Evolutionary conservation across 73 alveolate species (phyloP), one percentile per base, ranked within the genome.

Genomic region (Paramecium sonneborni): DNA sequence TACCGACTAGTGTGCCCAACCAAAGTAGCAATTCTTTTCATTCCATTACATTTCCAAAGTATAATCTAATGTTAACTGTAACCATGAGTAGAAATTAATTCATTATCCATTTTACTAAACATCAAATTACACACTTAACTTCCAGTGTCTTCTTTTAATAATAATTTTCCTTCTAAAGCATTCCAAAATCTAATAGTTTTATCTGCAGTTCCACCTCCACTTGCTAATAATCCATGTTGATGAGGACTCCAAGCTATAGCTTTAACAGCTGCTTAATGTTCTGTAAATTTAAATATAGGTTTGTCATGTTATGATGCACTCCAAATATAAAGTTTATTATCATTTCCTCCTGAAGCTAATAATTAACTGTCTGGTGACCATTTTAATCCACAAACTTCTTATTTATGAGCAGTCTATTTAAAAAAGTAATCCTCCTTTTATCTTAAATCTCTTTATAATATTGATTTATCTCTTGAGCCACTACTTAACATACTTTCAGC

Each of bases 171-270:
- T 76, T 95, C 96, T 72, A 96, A 88, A 46, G 99, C 97, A 95
- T 98, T 98, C 99, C 99, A 98, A 93, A 98, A 98, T 37, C 99
- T 92, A 15, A 98, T 98, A 92, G 99, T 95, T 91, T 99, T 93
- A 96, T 98, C 99, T 6, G 99, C 99, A 14, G 99, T 97, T 28
- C 99, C 99, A 8, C 99, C 99, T 21, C 99, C 99, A n/a, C 97
- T 89, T 1, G 99, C 99, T 76, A 98, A 74, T 43, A 98, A 93
- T 38, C 99, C 99, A 95, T 95, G 99, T 92, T 98, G 97, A 94
- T 98, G 99, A 4, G 99, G 99, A 23, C 99, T 96, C 99, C 99
- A 98, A 3, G 99, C 99, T 5, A 98, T 96, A 11, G 99, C 99
- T 92, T 99, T 99, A 5, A 99, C 99, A 2, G 99, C 99, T 3